These are phyloP conservation scores for Serendipita indica DNA, from an alignment of 768 basidiomycete genomes.

Conservation along the genomic window DNA sequence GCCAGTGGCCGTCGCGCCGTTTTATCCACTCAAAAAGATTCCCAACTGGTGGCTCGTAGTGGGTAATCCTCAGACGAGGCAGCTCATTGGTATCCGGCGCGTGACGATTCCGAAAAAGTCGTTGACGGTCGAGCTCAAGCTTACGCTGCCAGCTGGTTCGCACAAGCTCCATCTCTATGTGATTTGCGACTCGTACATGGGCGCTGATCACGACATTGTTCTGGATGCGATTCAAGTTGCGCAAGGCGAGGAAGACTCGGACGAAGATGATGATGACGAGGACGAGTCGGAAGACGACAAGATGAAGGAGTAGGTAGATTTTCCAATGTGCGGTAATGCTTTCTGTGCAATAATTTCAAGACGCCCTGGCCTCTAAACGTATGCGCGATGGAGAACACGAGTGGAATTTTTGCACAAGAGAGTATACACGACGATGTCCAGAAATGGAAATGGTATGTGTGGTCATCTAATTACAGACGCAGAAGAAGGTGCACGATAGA, in stretches of 20 bases:
- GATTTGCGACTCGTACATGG: slow-evolving; percentile 84
- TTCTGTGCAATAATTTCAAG: background rate
- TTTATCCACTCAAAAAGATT: slow-evolving; percentile 80
- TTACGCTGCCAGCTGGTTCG: slow-evolving; percentile 70
- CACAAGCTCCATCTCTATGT: slow-evolving; percentile 76
- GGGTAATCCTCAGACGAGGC: slow-evolving; percentile 65
- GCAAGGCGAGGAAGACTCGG: slow-evolving; percentile 78
- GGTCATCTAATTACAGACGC: too few relatives aligned
- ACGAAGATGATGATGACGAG: slow-evolving; percentile 52
- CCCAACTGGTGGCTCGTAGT: slow-evolving; percentile 97
- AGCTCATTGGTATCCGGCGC: slow-evolving; percentile 74
- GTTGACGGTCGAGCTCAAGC: slow-evolving; percentile 77
- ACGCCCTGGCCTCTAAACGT: background rate
- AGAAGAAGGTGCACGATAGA: background rate
- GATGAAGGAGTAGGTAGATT: background rate
- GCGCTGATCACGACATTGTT: slow-evolving; percentile 83
- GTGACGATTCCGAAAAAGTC: slow-evolving; percentile 58
- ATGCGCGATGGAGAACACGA: background rate
- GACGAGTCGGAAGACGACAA: slow-evolving; percentile 14
- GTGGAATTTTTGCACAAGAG: background rate
- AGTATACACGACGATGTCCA: too few relatives aligned
- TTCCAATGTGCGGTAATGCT: background rate
- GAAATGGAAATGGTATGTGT: too few relatives aligned
- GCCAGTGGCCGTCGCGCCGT: slow-evolving; percentile 81
- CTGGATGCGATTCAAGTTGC: slow-evolving; percentile 74